phyloP scores from a whole-genome alignment of 352 stramenopile species.

The Phytophthora sojae region DNA sequence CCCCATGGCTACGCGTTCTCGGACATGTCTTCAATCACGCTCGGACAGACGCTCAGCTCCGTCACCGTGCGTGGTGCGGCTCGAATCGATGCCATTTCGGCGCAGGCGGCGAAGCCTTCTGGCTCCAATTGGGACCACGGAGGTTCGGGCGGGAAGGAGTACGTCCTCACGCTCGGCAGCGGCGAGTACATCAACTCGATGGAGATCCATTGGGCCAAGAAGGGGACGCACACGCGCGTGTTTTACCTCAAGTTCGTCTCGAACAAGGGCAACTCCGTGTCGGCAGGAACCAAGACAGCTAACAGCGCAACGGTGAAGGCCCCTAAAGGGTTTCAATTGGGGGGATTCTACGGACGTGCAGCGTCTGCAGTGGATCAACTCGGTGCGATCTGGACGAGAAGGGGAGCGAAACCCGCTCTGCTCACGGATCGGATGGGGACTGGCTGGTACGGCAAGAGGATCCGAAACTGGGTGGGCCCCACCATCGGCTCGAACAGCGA shows the following conservation, averaged over 20 bases:
- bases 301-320: conserved; percentile 15
- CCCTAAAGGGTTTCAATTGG: conserved; percentile 31
- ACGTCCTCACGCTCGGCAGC: conserved; percentile 7
- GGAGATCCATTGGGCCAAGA: conserved; percentile 37
- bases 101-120: conserved; percentile 2
- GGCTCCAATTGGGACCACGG: conserved; percentile 28
- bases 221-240: conserved; percentile 1
- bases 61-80: conserved; percentile 22
- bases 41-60: conserved; percentile 29
- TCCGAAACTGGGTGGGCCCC: conserved; percentile 40
- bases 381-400: conserved; percentile 38
- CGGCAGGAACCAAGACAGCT: conserved; percentile 18
- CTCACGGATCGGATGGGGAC: conserved; percentile 34
- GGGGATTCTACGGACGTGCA: conserved; percentile 34
- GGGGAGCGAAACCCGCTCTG: conserved; percentile 9
- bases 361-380: conserved; percentile 27
- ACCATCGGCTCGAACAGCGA: conserved; percentile 19
- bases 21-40: conserved; percentile 21
- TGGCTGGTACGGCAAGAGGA: conserved; percentile 33
- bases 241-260: conserved; percentile 35
- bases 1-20: conserved; percentile 28
- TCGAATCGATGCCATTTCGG: conserved; percentile 21
- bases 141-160: conserved; percentile 15
- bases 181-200: conserved; percentile 32
- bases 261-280: conserved; percentile 18